Evolutionary conservation across 768 basidiomycete species (phyloP).

Genomic region (Trametes punicea): DNA sequence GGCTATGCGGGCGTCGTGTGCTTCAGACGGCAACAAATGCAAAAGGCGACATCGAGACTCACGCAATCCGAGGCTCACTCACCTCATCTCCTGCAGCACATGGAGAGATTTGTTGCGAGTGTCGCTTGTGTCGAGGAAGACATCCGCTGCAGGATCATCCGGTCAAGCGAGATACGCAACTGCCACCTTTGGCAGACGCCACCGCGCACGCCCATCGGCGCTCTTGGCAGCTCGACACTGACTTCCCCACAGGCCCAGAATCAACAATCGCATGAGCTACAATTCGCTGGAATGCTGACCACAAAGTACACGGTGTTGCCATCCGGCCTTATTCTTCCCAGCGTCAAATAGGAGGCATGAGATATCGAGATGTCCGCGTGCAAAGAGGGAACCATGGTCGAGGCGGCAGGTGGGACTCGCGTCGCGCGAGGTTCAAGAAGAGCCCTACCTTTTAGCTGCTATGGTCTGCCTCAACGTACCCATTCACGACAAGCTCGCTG

Average conservation of each 20-base stretch:
- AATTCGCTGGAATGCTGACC: not conserved
- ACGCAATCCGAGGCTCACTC: not conserved
- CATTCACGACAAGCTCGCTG: not conserved
- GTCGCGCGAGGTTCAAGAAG: not conserved
- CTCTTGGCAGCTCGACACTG: not conserved
- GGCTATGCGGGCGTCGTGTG: not conserved
- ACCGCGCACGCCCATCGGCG: not conserved
- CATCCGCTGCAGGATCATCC: not conserved
- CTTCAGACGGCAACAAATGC: not conserved
- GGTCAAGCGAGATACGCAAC: not conserved
- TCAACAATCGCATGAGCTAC: not conserved
- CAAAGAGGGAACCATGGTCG: not conserved
- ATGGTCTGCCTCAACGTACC: not conserved
- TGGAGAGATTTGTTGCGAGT: not conserved
- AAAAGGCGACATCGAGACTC: not conserved
- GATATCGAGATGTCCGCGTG: not conserved
- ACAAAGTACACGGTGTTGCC: not conserved
- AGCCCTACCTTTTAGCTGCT: not conserved
- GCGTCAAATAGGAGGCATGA: not conserved
- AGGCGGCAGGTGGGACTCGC: not conserved
- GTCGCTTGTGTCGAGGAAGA: not conserved
- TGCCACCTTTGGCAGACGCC: not conserved
- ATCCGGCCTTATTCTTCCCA: not conserved
- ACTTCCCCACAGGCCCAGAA: not conserved
- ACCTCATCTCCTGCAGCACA: not conserved